Conservation (phyloP, 1,139 yeast species). For the Taphrina betulina region DNA sequence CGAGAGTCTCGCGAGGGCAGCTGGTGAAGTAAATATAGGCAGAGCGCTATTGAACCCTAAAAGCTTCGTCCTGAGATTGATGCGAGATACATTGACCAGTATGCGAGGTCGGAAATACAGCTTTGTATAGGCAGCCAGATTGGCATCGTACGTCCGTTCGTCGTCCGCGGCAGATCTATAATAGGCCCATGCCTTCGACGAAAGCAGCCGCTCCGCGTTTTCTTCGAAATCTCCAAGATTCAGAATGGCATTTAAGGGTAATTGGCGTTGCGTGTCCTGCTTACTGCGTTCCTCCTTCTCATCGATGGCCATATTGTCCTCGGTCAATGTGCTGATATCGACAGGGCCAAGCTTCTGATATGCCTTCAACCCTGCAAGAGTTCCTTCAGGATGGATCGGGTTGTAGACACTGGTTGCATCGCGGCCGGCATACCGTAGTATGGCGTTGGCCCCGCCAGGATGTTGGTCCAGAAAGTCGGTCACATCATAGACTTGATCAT, state of each 20-base stretch:
- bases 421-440: conserved; percentile 79
- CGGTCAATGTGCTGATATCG: conserved; percentile 48
- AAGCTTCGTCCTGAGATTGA: conserved; percentile 47
- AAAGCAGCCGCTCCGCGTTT: conserved; percentile 73
- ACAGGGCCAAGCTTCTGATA: conserved; percentile 53
- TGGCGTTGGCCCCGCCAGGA: conserved; percentile 83
- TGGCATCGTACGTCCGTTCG: conserved; percentile 52
- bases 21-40: conserved; percentile 78
- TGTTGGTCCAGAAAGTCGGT: conserved; percentile 74
- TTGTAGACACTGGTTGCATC: conserved; percentile 43
- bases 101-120: conserved; percentile 52
- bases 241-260: conserved; percentile 65
- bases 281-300: conserved; percentile 41
- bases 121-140: conserved; percentile 51
- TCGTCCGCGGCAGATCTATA: conserved; percentile 58
- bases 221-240: conserved; percentile 78
- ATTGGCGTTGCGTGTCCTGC: conserved; percentile 50
- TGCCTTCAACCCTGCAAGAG: conserved; percentile 55
- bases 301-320: conserved; percentile 49
- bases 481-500: conserved; percentile 63
- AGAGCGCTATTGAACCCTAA: conserved; percentile 53
- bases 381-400: conserved; percentile 82
- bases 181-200: conserved; percentile 54
- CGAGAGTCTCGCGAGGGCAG: conserved; percentile 78
- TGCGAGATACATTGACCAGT: conserved; percentile 51